These are phyloP conservation scores for Saccharomyces paradoxus DNA, from an alignment of 805 yeast species.

Conservation along the genomic window DNA sequence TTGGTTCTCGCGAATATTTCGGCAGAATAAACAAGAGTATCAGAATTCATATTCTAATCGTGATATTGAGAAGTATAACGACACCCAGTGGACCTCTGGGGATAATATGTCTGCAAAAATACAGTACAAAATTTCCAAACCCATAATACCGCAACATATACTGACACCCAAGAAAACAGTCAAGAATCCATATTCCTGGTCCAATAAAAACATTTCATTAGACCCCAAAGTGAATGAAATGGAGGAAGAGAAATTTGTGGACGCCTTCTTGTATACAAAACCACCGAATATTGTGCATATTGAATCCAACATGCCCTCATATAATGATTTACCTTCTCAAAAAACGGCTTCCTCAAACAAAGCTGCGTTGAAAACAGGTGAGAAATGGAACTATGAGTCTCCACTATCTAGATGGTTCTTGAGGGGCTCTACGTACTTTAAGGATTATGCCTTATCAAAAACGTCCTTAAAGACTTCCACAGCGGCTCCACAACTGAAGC, in stretches of 20 bases:
- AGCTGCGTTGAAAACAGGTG: background rate
- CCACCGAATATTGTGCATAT: conserved; percentile 25
- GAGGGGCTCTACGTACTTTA: conserved; percentile 23
- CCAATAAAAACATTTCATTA: background rate
- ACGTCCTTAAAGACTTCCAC: conserved; percentile 15
- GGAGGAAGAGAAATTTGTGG: conserved; percentile 10
- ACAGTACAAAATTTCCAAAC: conserved; percentile 15
- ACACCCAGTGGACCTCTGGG: conserved; percentile 3
- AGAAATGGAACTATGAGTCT: conserved; percentile 28
- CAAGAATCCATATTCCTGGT: background rate
- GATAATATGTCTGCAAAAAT: conserved; percentile 13
- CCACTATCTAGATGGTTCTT: conserved; percentile 31
- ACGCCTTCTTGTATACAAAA: conserved; percentile 17
- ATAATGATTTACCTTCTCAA: background rate
- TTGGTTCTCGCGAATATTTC: conserved; percentile 5
- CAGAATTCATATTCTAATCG: background rate
- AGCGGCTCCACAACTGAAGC: conserved; percentile 17
- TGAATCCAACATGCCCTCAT: conserved; percentile 14
- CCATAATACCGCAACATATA: conserved; percentile 10
- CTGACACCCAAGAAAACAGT: conserved; percentile 15
- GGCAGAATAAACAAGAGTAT: background rate
- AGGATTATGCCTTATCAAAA: conserved; percentile 6
- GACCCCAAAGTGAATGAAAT: background rate
- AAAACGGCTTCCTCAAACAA: background rate
- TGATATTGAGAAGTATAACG: conserved; percentile 2